These are phyloP conservation scores for Fraxinus sp. DNA, from an alignment of 305 asterid species.

Conservation along the genomic window DNA sequence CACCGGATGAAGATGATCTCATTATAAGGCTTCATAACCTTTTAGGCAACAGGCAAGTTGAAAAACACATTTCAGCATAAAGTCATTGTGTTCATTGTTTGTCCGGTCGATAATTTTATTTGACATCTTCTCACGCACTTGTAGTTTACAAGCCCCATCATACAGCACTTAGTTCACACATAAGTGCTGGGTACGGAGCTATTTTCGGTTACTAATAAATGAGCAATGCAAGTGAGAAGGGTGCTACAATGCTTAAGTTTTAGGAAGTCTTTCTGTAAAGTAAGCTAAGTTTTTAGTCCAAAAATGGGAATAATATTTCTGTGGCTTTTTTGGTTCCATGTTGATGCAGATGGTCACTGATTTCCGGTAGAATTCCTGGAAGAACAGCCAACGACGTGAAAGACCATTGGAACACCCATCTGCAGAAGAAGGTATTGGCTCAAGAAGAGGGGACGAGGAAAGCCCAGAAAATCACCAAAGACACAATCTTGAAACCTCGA, in stretches of 20 bases:
- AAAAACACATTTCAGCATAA: background rate
- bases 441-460: background rate
- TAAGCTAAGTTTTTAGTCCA: background rate
- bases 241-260: background rate
- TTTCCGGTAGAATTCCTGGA: slow-evolving; percentile 43
- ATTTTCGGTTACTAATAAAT: background rate
- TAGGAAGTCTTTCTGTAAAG: background rate
- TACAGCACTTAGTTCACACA: background rate
- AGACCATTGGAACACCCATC: slow-evolving; percentile 45
- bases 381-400: slow-evolving; percentile 40
- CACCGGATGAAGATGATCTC: slow-evolving; percentile 40
- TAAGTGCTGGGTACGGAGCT: background rate
- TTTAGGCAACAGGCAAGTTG: slow-evolving; percentile 32
- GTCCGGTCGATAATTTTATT: background rate
- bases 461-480: background rate
- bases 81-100: background rate
- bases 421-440: slow-evolving; percentile 20
- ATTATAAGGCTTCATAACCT: slow-evolving; percentile 38
- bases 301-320: background rate
- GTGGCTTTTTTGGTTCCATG: background rate
- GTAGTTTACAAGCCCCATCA: no score
- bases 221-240: background rate
- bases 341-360: slow-evolving; percentile 39
- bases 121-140: background rate
- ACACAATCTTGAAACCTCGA: slow-evolving; percentile 18